Conservation (phyloP, 2,329 filamentous ascomycete genomes). For the Aspergillus brunneoviolaceus region DNA sequence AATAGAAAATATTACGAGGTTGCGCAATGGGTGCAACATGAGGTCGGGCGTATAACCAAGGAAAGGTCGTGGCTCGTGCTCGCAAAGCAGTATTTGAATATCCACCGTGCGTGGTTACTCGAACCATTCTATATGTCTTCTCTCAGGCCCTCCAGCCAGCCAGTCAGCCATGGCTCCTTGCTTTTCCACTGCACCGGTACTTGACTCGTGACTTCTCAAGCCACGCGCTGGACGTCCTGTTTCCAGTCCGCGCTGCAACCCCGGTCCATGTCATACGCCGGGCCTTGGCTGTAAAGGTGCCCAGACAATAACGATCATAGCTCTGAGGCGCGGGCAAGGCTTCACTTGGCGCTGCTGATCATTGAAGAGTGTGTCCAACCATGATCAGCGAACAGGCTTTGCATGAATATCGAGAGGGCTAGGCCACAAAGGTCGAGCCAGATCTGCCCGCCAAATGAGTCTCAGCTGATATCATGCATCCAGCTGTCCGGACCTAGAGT, state of each 20-base stretch:
- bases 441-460: neutral
- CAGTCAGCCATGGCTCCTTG: slow-evolving; percentile 1
- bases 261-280: slow-evolving; percentile 2
- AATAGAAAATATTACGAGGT: slow-evolving; percentile 4
- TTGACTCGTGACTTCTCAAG: neutral
- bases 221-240: neutral
- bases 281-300: neutral
- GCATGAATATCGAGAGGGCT: neutral
- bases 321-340: slow-evolving; percentile 2
- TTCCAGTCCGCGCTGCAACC: slow-evolving; percentile 1
- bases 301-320: neutral
- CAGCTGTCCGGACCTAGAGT: neutral
- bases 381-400: slow-evolving; percentile 1
- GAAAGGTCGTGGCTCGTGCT: slow-evolving; percentile 2
- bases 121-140: neutral
- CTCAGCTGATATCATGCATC: slow-evolving; percentile 2
- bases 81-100: slow-evolving; percentile 7
- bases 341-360: slow-evolving; percentile 5
- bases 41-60: slow-evolving; percentile 1
- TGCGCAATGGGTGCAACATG: slow-evolving; percentile 9
- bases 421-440: slow-evolving; percentile 5
- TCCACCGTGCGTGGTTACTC: slow-evolving; percentile 6
- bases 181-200: slow-evolving; percentile 1
- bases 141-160: neutral
- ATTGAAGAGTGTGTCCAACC: slow-evolving; percentile 1